Conservation (phyloP, 805 yeast species). For the Sugiyamaella marilandica region DNA sequence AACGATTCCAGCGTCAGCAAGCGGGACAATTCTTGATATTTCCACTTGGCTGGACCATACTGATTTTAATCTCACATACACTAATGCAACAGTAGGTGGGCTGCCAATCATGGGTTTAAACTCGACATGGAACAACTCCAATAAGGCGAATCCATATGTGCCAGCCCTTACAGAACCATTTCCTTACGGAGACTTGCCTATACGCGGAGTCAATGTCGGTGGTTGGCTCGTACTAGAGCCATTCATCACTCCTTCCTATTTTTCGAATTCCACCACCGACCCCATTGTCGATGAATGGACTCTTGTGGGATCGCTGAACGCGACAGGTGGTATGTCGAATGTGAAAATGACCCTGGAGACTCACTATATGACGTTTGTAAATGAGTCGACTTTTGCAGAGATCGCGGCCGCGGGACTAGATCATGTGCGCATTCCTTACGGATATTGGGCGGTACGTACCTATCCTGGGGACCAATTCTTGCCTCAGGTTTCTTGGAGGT, state of each 20-base stretch:
- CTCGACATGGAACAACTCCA: constrained; percentile 29
- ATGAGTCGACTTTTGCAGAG: constrained; percentile 58
- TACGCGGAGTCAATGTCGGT: constrained; percentile 74
- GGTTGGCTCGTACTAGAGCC: constrained; percentile 90
- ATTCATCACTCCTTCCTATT: constrained; percentile 74
- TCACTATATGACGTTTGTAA: constrained; percentile 69
- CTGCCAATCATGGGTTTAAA: constrained; percentile 34
- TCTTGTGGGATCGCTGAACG: constrained; percentile 41
- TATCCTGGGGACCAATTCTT: constrained; percentile 48
- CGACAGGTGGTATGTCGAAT: constrained; percentile 52
- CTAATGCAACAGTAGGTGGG: constrained; percentile 33
- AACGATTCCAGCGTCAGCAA: constrained; percentile 23
- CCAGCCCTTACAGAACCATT: constrained; percentile 28
- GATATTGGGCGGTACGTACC: constrained; percentile 71
- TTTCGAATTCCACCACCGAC: constrained; percentile 34
- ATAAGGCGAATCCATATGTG: constrained; percentile 26
- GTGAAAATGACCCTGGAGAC: constrained; percentile 46
- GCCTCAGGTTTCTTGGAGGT: constrained; percentile 49
- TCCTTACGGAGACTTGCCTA: constrained; percentile 28
- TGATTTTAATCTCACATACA: constrained; percentile 34
- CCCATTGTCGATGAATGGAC: constrained; percentile 72
- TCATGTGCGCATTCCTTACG: constrained; percentile 71
- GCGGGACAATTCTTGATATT: constrained; percentile 28
- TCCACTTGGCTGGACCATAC: constrained; percentile 32
- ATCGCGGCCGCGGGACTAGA: constrained; percentile 64